Base-by-base conservation (phyloP, 345 rosid species). In the Eucalyptus curtisii region DNA sequence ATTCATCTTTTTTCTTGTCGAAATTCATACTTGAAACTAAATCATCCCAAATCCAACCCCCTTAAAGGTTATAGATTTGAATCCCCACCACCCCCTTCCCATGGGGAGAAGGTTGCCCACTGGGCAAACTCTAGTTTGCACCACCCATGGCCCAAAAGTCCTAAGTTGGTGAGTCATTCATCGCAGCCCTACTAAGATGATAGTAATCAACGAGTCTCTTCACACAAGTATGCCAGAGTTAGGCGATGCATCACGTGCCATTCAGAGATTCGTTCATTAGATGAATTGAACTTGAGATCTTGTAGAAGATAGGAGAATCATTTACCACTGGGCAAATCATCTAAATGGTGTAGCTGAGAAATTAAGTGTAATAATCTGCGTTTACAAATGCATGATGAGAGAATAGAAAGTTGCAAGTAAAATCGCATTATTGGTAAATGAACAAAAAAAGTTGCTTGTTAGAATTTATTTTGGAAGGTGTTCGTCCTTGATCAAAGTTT, bases 171-270 rank as follows among this genome's bases (percentile, higher is more conserved):
- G 68, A 61, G 68, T 61, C 68, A 30, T 61, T 61, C 33, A 61
- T 12, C 4, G 16, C 8, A 61, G 33, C 33, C 68, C 33, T 55
- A 24, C 30, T 22, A 22, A 55, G 6, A 24, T 0, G 30, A 24
- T 55, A 22, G 61, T 25, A 55, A 24, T 25, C 61, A 24, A 55
- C 7, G 5, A 52, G 57, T 52, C 57, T 52, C 57, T 52, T 8
- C 57, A 52, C 57, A 52, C 25, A 52, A 52, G 57, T 20, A 52
- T 0, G 0, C 25, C 2, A 24, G 3, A 55, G 12, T 55, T 55
- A 55, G 61, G 30, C 1, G 3, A 55, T 55, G 61, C 30, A 24
- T 22, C 30, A 55, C 1, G 1, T 3, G 0, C 13, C 61, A 55
- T 55, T 55, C 6, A 24, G 5, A 24, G 13, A 6, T 55, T 55